Evolutionary conservation across 164 flowering plant species (phyloP), one percentile per base, ranked within the genome.

Genomic region (Magnolia changhungtana): DNA sequence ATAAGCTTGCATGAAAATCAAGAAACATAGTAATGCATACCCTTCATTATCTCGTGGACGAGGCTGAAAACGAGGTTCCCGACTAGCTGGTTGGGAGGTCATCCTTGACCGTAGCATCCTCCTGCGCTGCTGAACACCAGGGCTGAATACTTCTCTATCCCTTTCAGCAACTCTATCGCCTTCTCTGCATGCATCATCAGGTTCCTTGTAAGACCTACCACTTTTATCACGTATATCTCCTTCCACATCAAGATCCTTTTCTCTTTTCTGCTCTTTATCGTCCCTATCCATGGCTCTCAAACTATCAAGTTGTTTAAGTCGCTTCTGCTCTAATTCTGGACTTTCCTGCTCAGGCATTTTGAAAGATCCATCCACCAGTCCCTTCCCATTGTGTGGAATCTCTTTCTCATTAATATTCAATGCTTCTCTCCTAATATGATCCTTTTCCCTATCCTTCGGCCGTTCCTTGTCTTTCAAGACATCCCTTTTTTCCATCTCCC

Each of bases 91-190:
- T 82, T 89, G 97, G 55, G 96, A 90, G 73, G 94, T 88, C 50
- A 92, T 92, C 84, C 97, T 89, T 7, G 96, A 90, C 50, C 97
- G 89, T 77, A 89, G 89, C 94, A 92, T 91, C 82, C 97, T 92
- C 82, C 89, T 93, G 67, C 93, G 89, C 80, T 92, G 98, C 81
- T 91, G 97, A 72, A 90, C 87, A 68, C 92, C 92, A 89, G 81
- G 80, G 80, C 82, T 85, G 77, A 88, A 89, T 63, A 61, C 85
- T 70, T 93, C 98, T 78, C 87, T 89, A 71, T 95, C 98, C 78
- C 86, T 89, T 59, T 90, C 97, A 10, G 80, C 73, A 63, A 83
- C 82, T 68, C 89, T 90, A 83, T 91, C 97, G 0, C 80, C 89
- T 75, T 90, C 93, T 20, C 80, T 83, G 77, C 86, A 86, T 37